A percentile compares a stretch with the other conserved stretches of the same genome.
phyloP scores from a whole-genome alignment of 2,329 filamentous ascomycete species.

The Fusarium sublunatum region DNA sequence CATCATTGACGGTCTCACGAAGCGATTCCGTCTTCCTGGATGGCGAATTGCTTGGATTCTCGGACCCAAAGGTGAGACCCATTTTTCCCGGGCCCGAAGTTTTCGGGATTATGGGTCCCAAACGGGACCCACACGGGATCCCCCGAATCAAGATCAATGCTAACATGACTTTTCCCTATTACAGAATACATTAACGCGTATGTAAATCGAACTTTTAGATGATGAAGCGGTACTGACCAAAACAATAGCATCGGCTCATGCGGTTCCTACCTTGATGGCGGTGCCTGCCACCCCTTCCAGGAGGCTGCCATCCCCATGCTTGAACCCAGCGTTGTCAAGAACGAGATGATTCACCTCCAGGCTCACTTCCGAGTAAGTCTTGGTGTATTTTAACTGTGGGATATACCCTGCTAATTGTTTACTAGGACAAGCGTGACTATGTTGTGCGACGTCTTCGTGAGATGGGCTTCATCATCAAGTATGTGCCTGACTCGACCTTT shows the following conservation, averaged over 20 bases:
- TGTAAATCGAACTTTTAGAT: constrained; percentile 40
- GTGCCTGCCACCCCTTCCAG: constrained; percentile 94
- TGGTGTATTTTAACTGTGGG: not conserved
- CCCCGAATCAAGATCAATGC: not conserved
- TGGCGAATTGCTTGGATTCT: constrained; percentile 98
- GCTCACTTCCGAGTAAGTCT: constrained; percentile 77
- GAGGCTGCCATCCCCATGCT: constrained; percentile 93
- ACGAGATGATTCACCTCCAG: constrained; percentile 91
- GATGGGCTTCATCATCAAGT: constrained; percentile 89
- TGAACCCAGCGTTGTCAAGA: constrained; percentile 81
- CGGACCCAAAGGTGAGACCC: constrained; percentile 75
- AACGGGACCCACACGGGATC: too few species aligned
- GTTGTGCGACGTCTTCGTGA: constrained; percentile 81
- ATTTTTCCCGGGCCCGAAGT: not conserved
- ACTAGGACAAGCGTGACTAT: constrained; percentile 86
- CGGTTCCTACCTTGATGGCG: constrained; percentile 93
- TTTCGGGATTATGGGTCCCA: too few species aligned
- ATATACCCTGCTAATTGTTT: constrained; percentile 33
- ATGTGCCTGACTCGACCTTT: constrained; percentile 90
- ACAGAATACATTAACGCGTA: constrained; percentile 87
- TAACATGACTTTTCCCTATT: constrained; percentile 13
- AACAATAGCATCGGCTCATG: constrained; percentile 78
- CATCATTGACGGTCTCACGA: constrained; percentile 94
- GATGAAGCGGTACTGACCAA: constrained; percentile 30
- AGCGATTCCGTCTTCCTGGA: constrained; percentile 94